Base-by-base conservation (phyloP, 2,329 filamentous ascomycete genomes). In the Dothistroma septosporum region DNA sequence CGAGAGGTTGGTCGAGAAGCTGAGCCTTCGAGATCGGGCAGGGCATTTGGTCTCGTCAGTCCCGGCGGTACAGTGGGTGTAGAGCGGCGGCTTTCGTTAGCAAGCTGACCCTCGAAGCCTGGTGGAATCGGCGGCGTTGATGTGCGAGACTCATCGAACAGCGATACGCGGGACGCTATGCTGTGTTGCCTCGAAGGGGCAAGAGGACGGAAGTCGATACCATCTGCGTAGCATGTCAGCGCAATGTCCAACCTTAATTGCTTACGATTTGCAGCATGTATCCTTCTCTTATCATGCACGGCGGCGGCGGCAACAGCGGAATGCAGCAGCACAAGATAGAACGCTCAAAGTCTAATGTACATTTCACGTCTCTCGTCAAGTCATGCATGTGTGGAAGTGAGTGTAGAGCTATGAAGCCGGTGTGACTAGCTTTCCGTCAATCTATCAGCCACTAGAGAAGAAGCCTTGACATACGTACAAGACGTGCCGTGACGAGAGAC, bases 41-140 rank as follows among this genome's bases (percentile, higher is more conserved):
- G 56, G 9, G 65, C 68, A 24, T 60, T 66, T 31, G 67, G 65
- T 57, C 60, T 71, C 16, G 76, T 71, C 32, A 81, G 75, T 4
- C 78, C 78, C 19, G 79, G 79, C 12, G 79, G 79, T 31, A 80
- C 73, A 0, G 76, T 75, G 1, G 78, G 78, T 10, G 78, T 80
- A 14, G 77, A 70, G 24, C 76, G 74, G 37, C 77, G 74, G 54
- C 74, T 74, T 58, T 75, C 74, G 46, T 74, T 69, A 35, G 64
- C 65, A n/a, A 66, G 21, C 49, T 69, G 64, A 12, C 60, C 65
- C 62, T 74, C 72, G 57, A 75, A 70, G n/a, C 73, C 73, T 10
- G 74, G 74, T 12, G 73, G 73, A 10, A 75, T 67, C 14, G 73
- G 69, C 8, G 73, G 73, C 28, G 73, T 75, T 2, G 72, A 70